Evolutionary conservation across 202 grass and related monocot genomes (phyloP).

Genomic region (Elaeis oleifera): DNA sequence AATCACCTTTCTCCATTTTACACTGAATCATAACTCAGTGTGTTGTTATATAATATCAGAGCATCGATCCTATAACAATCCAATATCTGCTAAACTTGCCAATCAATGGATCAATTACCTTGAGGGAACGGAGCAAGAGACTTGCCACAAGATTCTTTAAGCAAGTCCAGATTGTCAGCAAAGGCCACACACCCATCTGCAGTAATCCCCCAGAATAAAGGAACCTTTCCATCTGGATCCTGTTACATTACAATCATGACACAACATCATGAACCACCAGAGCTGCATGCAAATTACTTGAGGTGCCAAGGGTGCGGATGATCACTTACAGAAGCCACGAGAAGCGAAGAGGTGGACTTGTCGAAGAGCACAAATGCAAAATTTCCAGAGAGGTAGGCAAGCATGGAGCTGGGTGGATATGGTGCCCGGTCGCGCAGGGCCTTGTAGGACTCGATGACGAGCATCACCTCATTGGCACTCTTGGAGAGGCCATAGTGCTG

Average conservation of each 20-base stretch:
- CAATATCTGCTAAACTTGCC: background rate
- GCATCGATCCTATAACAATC: too few relatives aligned
- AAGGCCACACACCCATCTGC: conserved; percentile 76
- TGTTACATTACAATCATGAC: conserved; percentile 12
- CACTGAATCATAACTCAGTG: too few relatives aligned
- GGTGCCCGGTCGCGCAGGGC: conserved; percentile 80
- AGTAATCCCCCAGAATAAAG: conserved; percentile 86
- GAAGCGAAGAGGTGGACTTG: conserved; percentile 60
- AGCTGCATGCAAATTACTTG: too few relatives aligned
- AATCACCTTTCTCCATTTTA: too few relatives aligned
- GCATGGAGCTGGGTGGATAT: conserved; percentile 91
- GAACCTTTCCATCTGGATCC: conserved; percentile 74
- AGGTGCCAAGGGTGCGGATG: background rate
- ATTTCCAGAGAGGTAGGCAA: conserved; percentile 65
- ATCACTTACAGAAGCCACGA: conserved; percentile 63
- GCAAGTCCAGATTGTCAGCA: conserved; percentile 57
- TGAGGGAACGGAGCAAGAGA: conserved; percentile 88
- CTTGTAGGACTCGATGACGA: conserved; percentile 95
- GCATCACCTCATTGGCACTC: conserved; percentile 64
- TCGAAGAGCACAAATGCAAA: conserved; percentile 96
- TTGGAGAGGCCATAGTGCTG: conserved; percentile 92
- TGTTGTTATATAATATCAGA: too few relatives aligned
- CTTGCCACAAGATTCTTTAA: conserved; percentile 97
- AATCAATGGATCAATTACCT: conserved; percentile 30
- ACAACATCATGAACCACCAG: too few relatives aligned